Evolutionary conservation across 2,329 filamentous ascomycete species (phyloP).

Genomic region (Sarocladium kiliense): DNA sequence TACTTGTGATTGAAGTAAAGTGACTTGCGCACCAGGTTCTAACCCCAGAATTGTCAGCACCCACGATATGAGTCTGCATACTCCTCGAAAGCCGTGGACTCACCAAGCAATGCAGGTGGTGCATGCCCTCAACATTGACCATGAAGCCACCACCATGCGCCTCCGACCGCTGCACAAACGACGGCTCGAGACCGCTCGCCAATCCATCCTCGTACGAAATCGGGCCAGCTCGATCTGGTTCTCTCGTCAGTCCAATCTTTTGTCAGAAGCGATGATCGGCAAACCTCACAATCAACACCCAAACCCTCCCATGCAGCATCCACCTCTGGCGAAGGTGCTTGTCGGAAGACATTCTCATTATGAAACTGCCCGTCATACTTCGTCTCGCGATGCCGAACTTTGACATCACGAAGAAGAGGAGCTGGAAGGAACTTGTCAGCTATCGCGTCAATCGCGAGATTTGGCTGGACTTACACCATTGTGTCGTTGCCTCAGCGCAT

Average conservation of each 20-base stretch:
- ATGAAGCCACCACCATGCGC: slow-evolving; percentile 55
- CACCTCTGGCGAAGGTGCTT: slow-evolving; percentile 43
- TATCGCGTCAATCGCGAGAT: too few relatives aligned
- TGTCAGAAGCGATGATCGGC: neutral
- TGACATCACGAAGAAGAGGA: slow-evolving; percentile 27
- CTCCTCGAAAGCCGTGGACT: too few relatives aligned
- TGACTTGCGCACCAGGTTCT: slow-evolving; percentile 54
- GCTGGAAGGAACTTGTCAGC: slow-evolving; percentile 16
- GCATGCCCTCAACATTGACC: slow-evolving; percentile 52
- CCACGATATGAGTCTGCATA: too few relatives aligned
- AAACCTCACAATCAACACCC: slow-evolving; percentile 37
- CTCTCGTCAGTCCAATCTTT: too few relatives aligned
- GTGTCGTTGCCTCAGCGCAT: slow-evolving; percentile 27
- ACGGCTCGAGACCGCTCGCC: slow-evolving; percentile 42
- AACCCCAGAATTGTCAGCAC: slow-evolving; percentile 10
- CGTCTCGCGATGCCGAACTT: slow-evolving; percentile 25
- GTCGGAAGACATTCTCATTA: slow-evolving; percentile 47
- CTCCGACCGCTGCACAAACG: slow-evolving; percentile 50
- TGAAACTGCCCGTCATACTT: slow-evolving; percentile 54
- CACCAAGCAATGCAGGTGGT: slow-evolving; percentile 55
- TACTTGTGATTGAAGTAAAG: slow-evolving; percentile 56
- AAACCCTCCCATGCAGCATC: slow-evolving; percentile 50
- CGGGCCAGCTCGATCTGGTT: slow-evolving; percentile 38
- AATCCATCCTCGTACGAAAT: slow-evolving; percentile 44
- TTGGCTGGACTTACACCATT: slow-evolving; percentile 33